phyloP scores from a whole-genome alignment of 352 stramenopile species.

The Globisporangium ultimum region DNA sequence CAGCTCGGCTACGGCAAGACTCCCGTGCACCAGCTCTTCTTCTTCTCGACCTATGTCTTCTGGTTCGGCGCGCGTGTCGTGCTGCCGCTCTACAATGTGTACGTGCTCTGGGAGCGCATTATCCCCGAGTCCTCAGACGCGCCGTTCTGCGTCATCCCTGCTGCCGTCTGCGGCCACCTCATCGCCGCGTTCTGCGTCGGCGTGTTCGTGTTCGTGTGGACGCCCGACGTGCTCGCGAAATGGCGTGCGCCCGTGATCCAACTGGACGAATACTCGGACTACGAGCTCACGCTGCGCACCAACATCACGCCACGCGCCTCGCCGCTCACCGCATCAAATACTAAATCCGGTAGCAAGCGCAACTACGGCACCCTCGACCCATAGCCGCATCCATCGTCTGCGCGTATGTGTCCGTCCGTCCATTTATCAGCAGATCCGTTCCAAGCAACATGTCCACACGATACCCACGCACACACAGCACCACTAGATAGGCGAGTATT shows the following conservation, averaged over 20 bases:
- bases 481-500: slow-evolving; percentile 5
- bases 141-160: slow-evolving; percentile 61
- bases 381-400: not conserved
- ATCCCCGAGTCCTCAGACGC: slow-evolving; percentile 42
- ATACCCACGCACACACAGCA: not conserved
- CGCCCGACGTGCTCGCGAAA: slow-evolving; percentile 73
- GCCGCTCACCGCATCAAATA: slow-evolving; percentile 33
- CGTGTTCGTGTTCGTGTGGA: slow-evolving; percentile 83
- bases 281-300: slow-evolving; percentile 75
- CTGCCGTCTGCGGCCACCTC: slow-evolving; percentile 72
- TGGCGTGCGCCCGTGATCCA: slow-evolving; percentile 59
- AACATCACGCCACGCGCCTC: slow-evolving; percentile 69
- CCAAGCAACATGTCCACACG: not conserved
- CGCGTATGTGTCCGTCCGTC: too few species aligned
- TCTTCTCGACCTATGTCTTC: slow-evolving; percentile 69
- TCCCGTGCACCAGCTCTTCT: slow-evolving; percentile 54
- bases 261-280: slow-evolving; percentile 76
- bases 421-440: not conserved
- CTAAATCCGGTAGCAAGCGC: slow-evolving; percentile 17
- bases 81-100: slow-evolving; percentile 78
- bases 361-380: slow-evolving; percentile 30
- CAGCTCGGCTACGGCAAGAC: slow-evolving; percentile 71
- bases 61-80: slow-evolving; percentile 77
- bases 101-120: slow-evolving; percentile 68
- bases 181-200: slow-evolving; percentile 80